phyloP scores from a whole-genome alignment of 2,329 filamentous ascomycete genomes.

The Trichoderma pleuroti region DNA sequence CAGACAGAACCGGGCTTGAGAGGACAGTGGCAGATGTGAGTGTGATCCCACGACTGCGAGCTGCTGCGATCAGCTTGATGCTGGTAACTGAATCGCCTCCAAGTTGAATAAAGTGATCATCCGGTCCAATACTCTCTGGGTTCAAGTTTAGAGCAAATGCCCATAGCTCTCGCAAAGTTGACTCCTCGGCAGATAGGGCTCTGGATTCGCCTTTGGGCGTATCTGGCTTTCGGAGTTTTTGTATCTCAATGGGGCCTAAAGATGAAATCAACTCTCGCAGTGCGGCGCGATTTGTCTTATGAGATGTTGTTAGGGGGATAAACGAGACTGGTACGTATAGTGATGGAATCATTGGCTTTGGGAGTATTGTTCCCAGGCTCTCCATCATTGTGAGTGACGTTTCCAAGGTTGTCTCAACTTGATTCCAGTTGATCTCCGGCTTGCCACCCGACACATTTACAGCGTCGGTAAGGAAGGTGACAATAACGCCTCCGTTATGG shows the following conservation, averaged over 20 bases:
- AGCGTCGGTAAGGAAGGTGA: not conserved
- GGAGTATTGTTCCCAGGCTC: not conserved
- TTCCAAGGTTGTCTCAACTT: not conserved
- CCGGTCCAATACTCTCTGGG: slow-evolving; percentile 34
- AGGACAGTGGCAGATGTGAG: not conserved
- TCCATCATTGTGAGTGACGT: not conserved
- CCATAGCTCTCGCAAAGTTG: slow-evolving; percentile 35
- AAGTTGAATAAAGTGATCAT: slow-evolving; percentile 47
- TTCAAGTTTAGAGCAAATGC: slow-evolving; percentile 33
- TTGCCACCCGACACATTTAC: not conserved
- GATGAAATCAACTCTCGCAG: not conserved
- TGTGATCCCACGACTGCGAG: slow-evolving; percentile 3
- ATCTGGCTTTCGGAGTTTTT: not conserved
- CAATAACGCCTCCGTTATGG: not conserved
- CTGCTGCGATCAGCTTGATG: slow-evolving; percentile 40
- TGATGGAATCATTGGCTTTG: not conserved
- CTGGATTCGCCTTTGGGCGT: not conserved
- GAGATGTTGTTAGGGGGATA: not conserved
- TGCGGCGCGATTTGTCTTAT: not conserved
- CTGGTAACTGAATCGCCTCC: slow-evolving; percentile 48
- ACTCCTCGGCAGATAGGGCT: slow-evolving; percentile 8
- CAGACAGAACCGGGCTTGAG: not conserved
- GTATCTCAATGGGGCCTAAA: not conserved
- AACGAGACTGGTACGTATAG: not conserved
- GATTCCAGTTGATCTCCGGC: not conserved